phyloP scores from a whole-genome alignment of 2,329 filamentous ascomycete genomes.

The Aspergillus floridensis region DNA sequence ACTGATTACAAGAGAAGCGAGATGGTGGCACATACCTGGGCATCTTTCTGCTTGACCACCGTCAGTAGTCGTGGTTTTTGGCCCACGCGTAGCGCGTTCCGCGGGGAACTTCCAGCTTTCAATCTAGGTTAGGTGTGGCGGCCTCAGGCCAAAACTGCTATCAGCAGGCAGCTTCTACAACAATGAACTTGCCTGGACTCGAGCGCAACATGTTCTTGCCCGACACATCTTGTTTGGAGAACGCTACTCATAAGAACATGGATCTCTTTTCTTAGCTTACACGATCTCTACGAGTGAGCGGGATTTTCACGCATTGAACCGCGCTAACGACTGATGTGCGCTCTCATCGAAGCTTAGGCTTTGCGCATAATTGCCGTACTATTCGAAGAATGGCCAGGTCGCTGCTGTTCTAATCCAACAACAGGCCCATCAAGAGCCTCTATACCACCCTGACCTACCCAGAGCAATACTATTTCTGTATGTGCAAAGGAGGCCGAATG shows the following conservation, averaged over 20 bases:
- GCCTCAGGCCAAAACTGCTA: slow-evolving; percentile 26
- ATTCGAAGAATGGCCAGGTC: neutral
- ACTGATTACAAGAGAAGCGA: neutral
- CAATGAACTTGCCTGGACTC: neutral
- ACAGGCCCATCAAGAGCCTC: neutral
- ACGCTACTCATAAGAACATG: neutral
- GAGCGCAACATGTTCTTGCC: neutral
- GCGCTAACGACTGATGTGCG: neutral
- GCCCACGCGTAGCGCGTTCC: slow-evolving; percentile 36
- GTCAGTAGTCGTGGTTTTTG: slow-evolving; percentile 27
- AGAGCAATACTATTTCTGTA: neutral
- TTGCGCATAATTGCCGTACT: neutral
- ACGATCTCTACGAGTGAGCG: neutral
- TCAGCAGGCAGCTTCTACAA: neutral
- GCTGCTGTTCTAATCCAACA: neutral
- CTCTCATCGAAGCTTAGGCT: neutral
- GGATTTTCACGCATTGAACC: neutral
- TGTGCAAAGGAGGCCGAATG: neutral
- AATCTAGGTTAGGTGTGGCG: slow-evolving; percentile 9
- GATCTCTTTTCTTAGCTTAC: neutral
- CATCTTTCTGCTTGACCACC: slow-evolving; percentile 34
- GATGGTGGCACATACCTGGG: slow-evolving; percentile 32
- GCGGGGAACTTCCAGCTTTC: slow-evolving; percentile 30
- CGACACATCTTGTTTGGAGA: too few species aligned
- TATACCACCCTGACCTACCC: neutral